A percentile compares a stretch with the other conserved stretches of the same genome.
phyloP scores from a whole-genome alignment of 306 rosid genomes.

The Nissolia schottii region DNA sequence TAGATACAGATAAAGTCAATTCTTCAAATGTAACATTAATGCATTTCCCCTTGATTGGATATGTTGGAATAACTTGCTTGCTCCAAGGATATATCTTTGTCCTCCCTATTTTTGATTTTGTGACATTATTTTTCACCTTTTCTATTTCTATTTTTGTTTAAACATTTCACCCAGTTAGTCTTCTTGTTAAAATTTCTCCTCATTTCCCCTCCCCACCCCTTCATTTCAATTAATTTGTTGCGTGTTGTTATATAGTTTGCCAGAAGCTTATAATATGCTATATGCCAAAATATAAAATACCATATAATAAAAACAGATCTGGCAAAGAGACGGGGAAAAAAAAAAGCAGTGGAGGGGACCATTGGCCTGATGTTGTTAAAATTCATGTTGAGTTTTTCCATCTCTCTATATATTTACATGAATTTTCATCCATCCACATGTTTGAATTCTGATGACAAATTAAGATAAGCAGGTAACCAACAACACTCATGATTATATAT shows the following conservation, averaged over 20 bases:
- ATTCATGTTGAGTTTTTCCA: slow-evolving; percentile 15
- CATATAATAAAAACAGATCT: neutral
- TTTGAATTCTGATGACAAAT: slow-evolving; percentile 21
- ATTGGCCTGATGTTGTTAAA: neutral
- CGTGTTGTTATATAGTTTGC: slow-evolving; percentile 18
- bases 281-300: neutral
- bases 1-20: slow-evolving; percentile 26
- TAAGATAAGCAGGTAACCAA: slow-evolving; percentile 14
- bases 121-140: slow-evolving; percentile 9
- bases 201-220: neutral
- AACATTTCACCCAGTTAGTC: slow-evolving; percentile 26
- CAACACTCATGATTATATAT: neutral
- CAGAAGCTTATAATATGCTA: neutral
- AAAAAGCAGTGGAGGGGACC: slow-evolving; percentile 17
- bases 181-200: neutral
- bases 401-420: neutral
- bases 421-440: slow-evolving; percentile 30
- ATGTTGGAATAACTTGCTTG: neutral
- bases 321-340: neutral
- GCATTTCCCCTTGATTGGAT: slow-evolving; percentile 12
- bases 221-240: slow-evolving; percentile 9
- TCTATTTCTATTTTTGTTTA: slow-evolving; percentile 10
- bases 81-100: slow-evolving; percentile 9
- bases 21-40: slow-evolving; percentile 19
- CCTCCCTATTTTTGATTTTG: neutral